Evolutionary conservation across 129 eudicot species (phyloP).

Genomic region (Saposhnikovia divaricata): DNA sequence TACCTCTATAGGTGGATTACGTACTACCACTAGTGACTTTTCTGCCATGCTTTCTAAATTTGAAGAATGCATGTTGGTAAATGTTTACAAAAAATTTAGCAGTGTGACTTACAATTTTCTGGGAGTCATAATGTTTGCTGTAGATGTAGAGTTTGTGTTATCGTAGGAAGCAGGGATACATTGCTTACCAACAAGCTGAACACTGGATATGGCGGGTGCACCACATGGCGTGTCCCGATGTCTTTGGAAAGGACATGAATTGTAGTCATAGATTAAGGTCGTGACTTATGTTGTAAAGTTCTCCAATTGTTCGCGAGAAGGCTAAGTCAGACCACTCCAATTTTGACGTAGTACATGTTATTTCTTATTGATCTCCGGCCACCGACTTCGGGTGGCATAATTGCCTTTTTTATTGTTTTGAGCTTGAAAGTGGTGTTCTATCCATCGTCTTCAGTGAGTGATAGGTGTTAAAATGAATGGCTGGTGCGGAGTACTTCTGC

Average conservation of each 20-base stretch:
- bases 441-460: neutral
- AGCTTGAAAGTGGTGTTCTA: neutral
- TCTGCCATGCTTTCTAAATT: neutral
- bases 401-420: neutral
- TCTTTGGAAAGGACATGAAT: neutral
- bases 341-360: neutral
- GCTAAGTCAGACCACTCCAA: neutral
- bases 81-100: neutral
- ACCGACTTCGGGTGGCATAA: neutral
- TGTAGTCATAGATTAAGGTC: neutral
- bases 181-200: neutral
- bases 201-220: neutral
- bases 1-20: neutral
- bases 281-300: neutral
- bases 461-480: neutral
- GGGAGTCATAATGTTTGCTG: neutral
- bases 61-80: neutral
- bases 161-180: neutral
- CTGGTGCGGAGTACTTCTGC: neutral
- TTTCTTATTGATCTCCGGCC: neutral
- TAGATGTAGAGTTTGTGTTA: neutral
- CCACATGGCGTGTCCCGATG: neutral
- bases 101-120: neutral
- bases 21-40: neutral
- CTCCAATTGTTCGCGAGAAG: neutral